Base-by-base conservation (phyloP, 2,329 filamentous ascomycete species). In the Aspergillus sojae region DNA sequence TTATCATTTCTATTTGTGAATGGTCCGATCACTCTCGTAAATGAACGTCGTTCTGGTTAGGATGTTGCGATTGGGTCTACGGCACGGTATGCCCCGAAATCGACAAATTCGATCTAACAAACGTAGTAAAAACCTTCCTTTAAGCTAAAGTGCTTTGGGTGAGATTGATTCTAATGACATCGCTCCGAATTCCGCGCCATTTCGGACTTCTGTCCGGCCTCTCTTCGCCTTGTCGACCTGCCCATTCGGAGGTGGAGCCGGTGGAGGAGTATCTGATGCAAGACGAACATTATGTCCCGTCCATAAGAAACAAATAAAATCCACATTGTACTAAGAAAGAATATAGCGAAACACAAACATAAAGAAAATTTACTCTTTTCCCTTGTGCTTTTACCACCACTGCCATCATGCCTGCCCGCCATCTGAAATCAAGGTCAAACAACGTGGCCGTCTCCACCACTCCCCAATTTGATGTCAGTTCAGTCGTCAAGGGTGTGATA, bases 401-500 rank as follows among this genome's bases (percentile, higher is more conserved):
- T 16, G 5, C 39, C 39, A 41, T 19, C 12, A 41, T 41, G 39
- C 39, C 39, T n/a, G 39, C 39, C 19, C 39, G 39, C 39, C 19
- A 41, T 41, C 39, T 41, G 16, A 41, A 41, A n/a, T 41, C 39
- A 10, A 41, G 16, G 39, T 41, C 39, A 41, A 4, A 41, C 7
- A n/a, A 19, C 16, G 19, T n/a, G 39, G 7, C 39, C 16, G 5
- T 19, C 6, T 19, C 16, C 19, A 41, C 39, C 7, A 3, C 39
- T 19, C 16, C 36, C 19, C 39, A 41, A n/a, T 7, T 41, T 7
- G 39, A 41, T n/a, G 39, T 41, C 16, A n/a, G 39, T 19, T 41
- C 69, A 23, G 82, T 85, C 48, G 83, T 85, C 14, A 79, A 78
- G 46, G 73, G 71, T 2, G 82, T 85, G 19, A 84, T 86, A 60